Conservation (phyloP, 257 asterid genomes). For the Nicotiana attenuata region DNA sequence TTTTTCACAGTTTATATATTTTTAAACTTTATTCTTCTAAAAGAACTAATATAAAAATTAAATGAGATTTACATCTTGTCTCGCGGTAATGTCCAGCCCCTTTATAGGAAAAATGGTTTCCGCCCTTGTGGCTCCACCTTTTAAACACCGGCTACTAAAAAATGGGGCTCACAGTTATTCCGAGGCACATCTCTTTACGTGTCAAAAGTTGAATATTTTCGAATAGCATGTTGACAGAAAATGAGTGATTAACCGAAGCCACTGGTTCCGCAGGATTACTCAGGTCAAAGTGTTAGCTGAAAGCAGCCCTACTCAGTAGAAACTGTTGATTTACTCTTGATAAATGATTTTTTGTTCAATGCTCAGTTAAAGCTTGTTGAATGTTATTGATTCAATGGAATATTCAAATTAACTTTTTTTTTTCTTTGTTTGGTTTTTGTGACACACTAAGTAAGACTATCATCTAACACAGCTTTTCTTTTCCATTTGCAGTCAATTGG, state of each 20-base stretch:
- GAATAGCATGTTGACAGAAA: not conserved
- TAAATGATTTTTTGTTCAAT: not conserved
- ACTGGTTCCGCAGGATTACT: not conserved
- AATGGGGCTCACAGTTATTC: not conserved
- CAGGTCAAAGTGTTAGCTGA: not conserved
- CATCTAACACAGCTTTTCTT: slow-evolving; percentile 2
- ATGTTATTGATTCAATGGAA: not conserved
- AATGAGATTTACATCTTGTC: not conserved
- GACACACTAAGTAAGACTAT: not conserved
- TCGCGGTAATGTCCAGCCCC: not conserved
- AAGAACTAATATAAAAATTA: not conserved
- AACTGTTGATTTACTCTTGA: not conserved
- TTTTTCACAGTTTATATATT: not conserved
- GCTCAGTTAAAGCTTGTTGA: not conserved
- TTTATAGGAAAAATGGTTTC: not conserved
- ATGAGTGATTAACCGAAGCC: not conserved
- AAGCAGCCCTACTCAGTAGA: not conserved
- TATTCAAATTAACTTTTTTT: not conserved
- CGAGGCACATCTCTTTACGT: not conserved
- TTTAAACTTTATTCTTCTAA: not conserved
- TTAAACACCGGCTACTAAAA: not conserved
- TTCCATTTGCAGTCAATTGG: slow-evolving; percentile 67
- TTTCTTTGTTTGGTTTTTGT: not conserved
- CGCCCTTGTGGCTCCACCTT: not conserved
- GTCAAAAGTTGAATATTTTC: not conserved